Base-by-base conservation (phyloP, 371 early-diverging fungal genomes). In the Thermomucor indicae-seudaticae region DNA sequence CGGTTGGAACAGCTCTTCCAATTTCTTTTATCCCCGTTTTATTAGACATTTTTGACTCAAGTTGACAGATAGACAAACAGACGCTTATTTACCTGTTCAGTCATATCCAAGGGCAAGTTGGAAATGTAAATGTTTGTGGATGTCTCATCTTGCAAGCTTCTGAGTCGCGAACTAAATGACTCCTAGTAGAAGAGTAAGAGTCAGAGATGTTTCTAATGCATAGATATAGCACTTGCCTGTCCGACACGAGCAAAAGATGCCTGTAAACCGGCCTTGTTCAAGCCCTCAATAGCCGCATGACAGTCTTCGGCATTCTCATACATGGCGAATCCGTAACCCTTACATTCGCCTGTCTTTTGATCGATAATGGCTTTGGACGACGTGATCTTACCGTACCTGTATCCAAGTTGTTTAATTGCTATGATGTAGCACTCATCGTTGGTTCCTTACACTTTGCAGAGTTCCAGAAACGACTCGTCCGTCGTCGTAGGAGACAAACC, bases 301-400 rank as follows among this genome's bases (percentile, higher is more conserved):
- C 89, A 85, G 52, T 86, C 82, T 6, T 75, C 72, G 38, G 71
- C 78, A 16, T 72, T 82, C 46, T 86, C 86, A 62, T 89, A 95
- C 83, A 92, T 83, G 28, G 90, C 91, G 59, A 95, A 95, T 10
- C 96, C 96, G 65, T 87, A 92, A 0, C 94, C 93, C 65, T 90
- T 90, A 60, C 96, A 95, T 49, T 80, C 76, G 24, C 84, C 83
- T 2, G 90, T 82, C 25, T 72, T 76, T 44, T 80, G 84, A 61
- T 94, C 88, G 35, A 91, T 63, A 31, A 94, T 92, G 8, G 89
- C 82, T 57, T 94, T 95, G 49, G 86, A 84, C 17, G 92, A 90
- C 20, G 80, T 62, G 34, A 95, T 86, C 10, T 62, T 64, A 22
- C 96, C 96, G 57, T 75, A 91, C 12, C 86, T 87, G 28, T 28